Conservation (phyloP, 2,329 filamentous ascomycete species). For the Chaetomium sp. region DNA sequence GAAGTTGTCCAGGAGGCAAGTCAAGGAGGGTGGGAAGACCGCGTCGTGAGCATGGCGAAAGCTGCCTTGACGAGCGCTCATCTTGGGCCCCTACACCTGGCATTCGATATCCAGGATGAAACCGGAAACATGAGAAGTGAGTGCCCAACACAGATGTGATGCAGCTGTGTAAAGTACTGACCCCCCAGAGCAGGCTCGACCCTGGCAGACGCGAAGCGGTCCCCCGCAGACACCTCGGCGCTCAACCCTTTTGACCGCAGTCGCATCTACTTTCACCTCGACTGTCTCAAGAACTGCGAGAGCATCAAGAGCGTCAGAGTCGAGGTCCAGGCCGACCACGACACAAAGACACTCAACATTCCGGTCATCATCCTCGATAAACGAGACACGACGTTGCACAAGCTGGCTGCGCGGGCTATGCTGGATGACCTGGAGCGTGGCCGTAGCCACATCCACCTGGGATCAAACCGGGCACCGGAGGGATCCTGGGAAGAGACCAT, state of each 20-base stretch:
- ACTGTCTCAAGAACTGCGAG: not conserved
- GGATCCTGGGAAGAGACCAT: slow-evolving; percentile 17
- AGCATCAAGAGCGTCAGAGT: slow-evolving; percentile 13
- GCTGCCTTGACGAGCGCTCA: slow-evolving; percentile 27
- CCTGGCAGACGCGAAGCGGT: slow-evolving; percentile 17
- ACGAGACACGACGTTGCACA: slow-evolving; percentile 24
- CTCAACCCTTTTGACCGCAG: slow-evolving; percentile 23
- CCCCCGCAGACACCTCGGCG: slow-evolving; percentile 25
- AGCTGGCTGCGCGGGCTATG: slow-evolving; percentile 25
- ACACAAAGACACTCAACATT: slow-evolving; percentile 2
- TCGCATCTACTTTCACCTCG: slow-evolving; percentile 26
- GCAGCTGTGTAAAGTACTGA: not conserved
- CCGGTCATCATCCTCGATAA: slow-evolving; percentile 19
- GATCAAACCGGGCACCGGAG: not conserved
- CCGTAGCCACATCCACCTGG: slow-evolving; percentile 23
- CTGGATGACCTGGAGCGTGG: slow-evolving; percentile 29
- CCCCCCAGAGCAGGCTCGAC: not conserved
- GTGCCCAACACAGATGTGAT: not conserved
- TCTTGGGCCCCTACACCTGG: slow-evolving; percentile 22
- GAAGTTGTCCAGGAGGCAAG: slow-evolving; percentile 32
- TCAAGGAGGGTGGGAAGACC: slow-evolving; percentile 28
- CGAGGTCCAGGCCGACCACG: not conserved
- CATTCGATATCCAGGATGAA: slow-evolving; percentile 5
- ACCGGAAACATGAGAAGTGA: slow-evolving; percentile 13
- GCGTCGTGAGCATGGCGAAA: slow-evolving; percentile 29